phyloP scores from a whole-genome alignment of 257 asterid species.

The Capsicum rhomboideum region DNA sequence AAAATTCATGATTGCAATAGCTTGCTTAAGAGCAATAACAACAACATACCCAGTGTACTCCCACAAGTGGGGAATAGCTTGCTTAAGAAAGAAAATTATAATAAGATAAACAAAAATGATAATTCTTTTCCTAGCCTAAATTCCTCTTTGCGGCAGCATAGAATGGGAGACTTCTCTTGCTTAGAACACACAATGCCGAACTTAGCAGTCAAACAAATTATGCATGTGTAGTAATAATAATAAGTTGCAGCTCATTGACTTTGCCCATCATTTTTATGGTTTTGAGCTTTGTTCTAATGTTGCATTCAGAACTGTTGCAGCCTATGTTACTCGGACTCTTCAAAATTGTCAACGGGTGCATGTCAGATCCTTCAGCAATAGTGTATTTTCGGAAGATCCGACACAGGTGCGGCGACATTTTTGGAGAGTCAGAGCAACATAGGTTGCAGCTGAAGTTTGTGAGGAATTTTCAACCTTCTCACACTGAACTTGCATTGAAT shows the following conservation, averaged over 20 bases:
- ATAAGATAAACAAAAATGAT: neutral
- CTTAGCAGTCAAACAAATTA: neutral
- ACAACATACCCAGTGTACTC: too few species aligned
- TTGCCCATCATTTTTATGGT: neutral
- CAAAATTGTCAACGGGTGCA: too few species aligned
- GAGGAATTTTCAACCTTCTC: conserved; percentile 87
- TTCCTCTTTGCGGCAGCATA: neutral
- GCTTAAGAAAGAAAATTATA: neutral
- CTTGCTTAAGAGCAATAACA: too few species aligned
- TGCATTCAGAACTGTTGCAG: conserved; percentile 77
- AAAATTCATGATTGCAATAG: neutral
- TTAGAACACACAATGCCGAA: neutral
- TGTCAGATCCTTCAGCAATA: too few species aligned
- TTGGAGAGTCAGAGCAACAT: too few species aligned
- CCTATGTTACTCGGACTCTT: too few species aligned
- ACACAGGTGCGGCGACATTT: too few species aligned
- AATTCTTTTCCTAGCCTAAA: neutral
- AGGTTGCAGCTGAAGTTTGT: conserved; percentile 95
- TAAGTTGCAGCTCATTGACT: neutral
- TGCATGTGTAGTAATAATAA: neutral
- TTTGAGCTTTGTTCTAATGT: conserved; percentile 1
- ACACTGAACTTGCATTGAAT: conserved; percentile 79
- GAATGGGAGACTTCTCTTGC: neutral
- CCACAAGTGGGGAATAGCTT: too few species aligned
- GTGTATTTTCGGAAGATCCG: too few species aligned